Evolutionary conservation across 768 basidiomycete genomes (phyloP).

Genomic region (Russula sp.): DNA sequence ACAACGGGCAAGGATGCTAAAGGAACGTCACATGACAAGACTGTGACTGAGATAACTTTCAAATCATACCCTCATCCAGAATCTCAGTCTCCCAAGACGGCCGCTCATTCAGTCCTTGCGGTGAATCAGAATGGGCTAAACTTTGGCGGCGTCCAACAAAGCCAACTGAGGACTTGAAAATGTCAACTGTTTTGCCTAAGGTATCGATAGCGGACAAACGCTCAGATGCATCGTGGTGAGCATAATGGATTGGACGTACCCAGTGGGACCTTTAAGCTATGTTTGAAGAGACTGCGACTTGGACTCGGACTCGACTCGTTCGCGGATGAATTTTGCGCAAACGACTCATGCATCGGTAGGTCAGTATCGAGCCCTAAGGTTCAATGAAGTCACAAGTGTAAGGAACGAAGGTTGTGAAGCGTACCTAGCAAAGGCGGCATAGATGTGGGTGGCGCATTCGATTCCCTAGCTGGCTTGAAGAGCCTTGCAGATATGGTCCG

Average conservation of each 20-base stretch:
- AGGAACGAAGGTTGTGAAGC: slow-evolving; percentile 29
- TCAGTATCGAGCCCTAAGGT: slow-evolving; percentile 14
- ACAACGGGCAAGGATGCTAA: slow-evolving; percentile 47
- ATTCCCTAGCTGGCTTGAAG: slow-evolving; percentile 2
- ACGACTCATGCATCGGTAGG: slow-evolving; percentile 6
- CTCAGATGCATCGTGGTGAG: not conserved
- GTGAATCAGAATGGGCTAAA: slow-evolving; percentile 15
- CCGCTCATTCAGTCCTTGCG: slow-evolving; percentile 23
- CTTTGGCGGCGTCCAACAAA: slow-evolving; percentile 11
- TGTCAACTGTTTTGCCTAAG: slow-evolving; percentile 57
- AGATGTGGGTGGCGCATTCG: not conserved
- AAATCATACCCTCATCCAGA: slow-evolving; percentile 36
- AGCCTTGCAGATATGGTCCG: slow-evolving; percentile 8
- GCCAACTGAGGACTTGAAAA: slow-evolving; percentile 54
- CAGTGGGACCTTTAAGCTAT: slow-evolving; percentile 66
- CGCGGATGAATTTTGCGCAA: slow-evolving; percentile 14
- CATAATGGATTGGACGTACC: slow-evolving; percentile 37
- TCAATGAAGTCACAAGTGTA: not conserved
- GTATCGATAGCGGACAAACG: not conserved
- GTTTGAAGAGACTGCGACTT: slow-evolving; percentile 47
- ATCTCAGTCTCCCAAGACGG: slow-evolving; percentile 45
- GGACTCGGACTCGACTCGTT: slow-evolving; percentile 37
- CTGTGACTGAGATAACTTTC: not conserved
- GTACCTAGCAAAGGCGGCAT: slow-evolving; percentile 3
- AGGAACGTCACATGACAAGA: not conserved